phyloP scores from a whole-genome alignment of 148 eudicot species.

The Chenopodium berlandieri region DNA sequence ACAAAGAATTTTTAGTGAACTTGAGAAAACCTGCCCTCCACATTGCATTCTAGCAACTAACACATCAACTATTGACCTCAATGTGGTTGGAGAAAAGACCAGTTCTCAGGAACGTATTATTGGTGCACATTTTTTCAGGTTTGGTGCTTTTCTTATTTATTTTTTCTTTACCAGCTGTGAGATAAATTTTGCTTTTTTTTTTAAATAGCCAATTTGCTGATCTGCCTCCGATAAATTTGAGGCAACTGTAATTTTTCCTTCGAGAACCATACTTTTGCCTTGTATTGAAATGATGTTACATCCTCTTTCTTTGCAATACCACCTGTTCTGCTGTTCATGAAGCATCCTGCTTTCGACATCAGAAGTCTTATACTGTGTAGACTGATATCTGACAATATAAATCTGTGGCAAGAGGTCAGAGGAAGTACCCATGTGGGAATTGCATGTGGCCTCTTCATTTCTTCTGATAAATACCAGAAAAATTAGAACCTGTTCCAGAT shows the following conservation, averaged over 20 bases:
- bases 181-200: background rate
- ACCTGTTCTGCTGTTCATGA: conserved; percentile 3
- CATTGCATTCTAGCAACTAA: conserved; percentile 96
- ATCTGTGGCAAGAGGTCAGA: background rate
- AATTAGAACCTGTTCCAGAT: background rate
- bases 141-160: conserved; percentile 4
- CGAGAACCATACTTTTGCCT: background rate
- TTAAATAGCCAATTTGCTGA: background rate
- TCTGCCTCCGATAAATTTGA: conserved; percentile 1
- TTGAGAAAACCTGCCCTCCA: conserved; percentile 85
- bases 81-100: conserved; percentile 72
- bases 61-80: conserved; percentile 89
- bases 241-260: background rate
- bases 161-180: background rate
- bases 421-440: background rate
- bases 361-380: background rate
- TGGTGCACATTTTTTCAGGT: conserved; percentile 99
- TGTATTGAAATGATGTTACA: background rate
- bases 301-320: background rate
- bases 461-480: background rate
- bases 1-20: conserved; percentile 76
- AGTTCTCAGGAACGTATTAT: conserved; percentile 73
- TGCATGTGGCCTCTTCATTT: background rate
- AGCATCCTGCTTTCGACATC: background rate
- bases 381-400: background rate